A percentile compares a stretch with the other conserved stretches of the same genome.
These are phyloP conservation scores for Phytophthora uliginosa DNA, from an alignment of 352 stramenopile genomes.

Conservation along the genomic window DNA sequence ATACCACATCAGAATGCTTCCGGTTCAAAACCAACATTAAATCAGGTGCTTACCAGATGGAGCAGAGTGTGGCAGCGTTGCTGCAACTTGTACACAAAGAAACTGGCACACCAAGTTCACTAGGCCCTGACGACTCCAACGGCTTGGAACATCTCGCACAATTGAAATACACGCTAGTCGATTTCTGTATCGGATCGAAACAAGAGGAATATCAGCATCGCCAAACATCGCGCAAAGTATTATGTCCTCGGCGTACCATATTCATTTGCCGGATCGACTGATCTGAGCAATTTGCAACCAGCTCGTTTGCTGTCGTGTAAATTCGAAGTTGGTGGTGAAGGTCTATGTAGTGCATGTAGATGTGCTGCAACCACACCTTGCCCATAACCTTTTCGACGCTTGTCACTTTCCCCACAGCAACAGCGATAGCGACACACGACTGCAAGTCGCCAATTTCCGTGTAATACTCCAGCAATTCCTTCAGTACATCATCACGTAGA, in stretches of 20 bases:
- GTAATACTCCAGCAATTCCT: slow-evolving; percentile 91
- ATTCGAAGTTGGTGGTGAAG: slow-evolving; percentile 90
- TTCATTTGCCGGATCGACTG: slow-evolving; percentile 93
- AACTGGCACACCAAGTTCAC: slow-evolving; percentile 38
- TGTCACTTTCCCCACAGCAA: slow-evolving; percentile 76
- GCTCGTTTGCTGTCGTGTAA: slow-evolving; percentile 88
- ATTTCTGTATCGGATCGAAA: slow-evolving; percentile 64
- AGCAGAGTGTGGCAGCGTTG: slow-evolving; percentile 84
- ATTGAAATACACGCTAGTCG: slow-evolving; percentile 90
- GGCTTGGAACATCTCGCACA: slow-evolving; percentile 83
- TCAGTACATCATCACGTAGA: slow-evolving; percentile 80
- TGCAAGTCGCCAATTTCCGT: slow-evolving; percentile 89
- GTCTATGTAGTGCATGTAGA: slow-evolving; percentile 94
- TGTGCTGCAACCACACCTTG: slow-evolving; percentile 90
- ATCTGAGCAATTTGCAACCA: slow-evolving; percentile 88
- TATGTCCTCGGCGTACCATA: slow-evolving; percentile 59
- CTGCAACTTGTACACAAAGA: slow-evolving; percentile 76
- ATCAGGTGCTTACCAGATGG: slow-evolving; percentile 74
- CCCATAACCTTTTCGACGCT: slow-evolving; percentile 88
- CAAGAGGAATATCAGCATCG: slow-evolving; percentile 19
- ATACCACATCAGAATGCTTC: slow-evolving; percentile 9
- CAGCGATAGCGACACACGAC: slow-evolving; percentile 80
- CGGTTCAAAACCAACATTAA: background rate
- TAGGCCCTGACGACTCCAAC: slow-evolving; percentile 58
- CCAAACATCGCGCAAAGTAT: background rate